Base-by-base conservation (phyloP, 805 yeast genomes). In the Metschnikowia matae region DNA sequence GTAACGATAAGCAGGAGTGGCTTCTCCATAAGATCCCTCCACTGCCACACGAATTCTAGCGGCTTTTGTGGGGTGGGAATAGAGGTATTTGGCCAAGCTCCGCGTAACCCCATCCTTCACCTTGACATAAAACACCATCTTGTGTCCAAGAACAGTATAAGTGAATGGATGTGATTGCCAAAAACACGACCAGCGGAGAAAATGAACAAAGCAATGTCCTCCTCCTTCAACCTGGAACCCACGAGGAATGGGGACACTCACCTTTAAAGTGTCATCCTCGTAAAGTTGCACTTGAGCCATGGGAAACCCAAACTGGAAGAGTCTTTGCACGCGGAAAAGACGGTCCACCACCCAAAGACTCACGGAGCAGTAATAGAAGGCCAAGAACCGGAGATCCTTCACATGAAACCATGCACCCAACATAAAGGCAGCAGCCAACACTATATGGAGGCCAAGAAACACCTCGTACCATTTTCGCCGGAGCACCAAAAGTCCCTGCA, bases 161-260 rank as follows among this genome's bases (percentile, higher is more conserved):
- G 87, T 82, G 56, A 84, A 84, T 2, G 89, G 89, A 62, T 84
- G 89, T 0, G 87, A 81, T 57, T 84, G 84, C 81, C 84, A 80
- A 58, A 81, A 79, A 57, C 78, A 65, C 34, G 68, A 55, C 40
- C 73, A 69, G 33, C 59, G 67, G 40, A 81, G 58, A 54, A 79
- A 71, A 56, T 79, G 81, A 17, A 84, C 63, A 66, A 80, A 84
- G 29, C 81, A 81, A 62, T 80, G 84, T 21, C 84, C 83, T 1
- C 89, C 89, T 0, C 87, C 85, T 44, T 65, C 64, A 4, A 78
- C 72, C 21, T 71, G 69, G 84, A 87, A 84, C 57, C 73, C 64
- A 3, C 71, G 68, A 1, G 87, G 83, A 39, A 73, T 75, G 17
- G 77, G 77, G 11, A 82, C 71, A 14, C 72, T 66, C 20, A 84